Evolutionary conservation across 768 basidiomycete species (phyloP).

Genomic region (Collybia mongolica): DNA sequence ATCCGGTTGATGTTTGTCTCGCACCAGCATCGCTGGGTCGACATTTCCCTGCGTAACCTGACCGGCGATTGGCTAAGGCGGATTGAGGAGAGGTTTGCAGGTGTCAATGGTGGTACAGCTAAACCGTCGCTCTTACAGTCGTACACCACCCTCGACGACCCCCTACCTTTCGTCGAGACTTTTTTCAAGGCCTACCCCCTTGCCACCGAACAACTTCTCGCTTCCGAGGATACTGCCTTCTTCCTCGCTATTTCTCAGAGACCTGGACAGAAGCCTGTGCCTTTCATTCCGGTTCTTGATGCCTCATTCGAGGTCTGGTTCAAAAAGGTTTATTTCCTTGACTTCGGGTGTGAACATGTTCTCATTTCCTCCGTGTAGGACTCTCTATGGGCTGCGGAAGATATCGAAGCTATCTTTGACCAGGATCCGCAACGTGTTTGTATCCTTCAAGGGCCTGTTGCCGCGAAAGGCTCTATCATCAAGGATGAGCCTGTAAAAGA

Average conservation of each 20-base stretch:
- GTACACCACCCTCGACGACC: slow-evolving; percentile 83
- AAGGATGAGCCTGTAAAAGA: slow-evolving; percentile 96
- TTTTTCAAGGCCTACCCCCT: slow-evolving; percentile 88
- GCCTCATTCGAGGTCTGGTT: slow-evolving; percentile 97
- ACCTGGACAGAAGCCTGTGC: slow-evolving; percentile 96
- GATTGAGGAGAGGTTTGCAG: slow-evolving; percentile 93
- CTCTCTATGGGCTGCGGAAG: slow-evolving; percentile 96
- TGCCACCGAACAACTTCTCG: slow-evolving; percentile 82
- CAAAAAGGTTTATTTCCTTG: slow-evolving; percentile 73
- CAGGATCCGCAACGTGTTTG: slow-evolving; percentile 98
- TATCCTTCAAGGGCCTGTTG: slow-evolving; percentile 96
- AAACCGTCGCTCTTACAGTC: slow-evolving; percentile 86
- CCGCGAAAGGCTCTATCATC: slow-evolving; percentile 79
- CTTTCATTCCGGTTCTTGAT: slow-evolving; percentile 96
- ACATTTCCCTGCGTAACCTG: slow-evolving; percentile 86
- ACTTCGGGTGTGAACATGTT: neutral
- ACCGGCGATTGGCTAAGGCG: slow-evolving; percentile 97
- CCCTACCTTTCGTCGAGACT: slow-evolving; percentile 66
- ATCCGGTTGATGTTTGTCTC: slow-evolving; percentile 91
- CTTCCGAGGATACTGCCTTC: slow-evolving; percentile 91
- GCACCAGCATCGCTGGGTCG: slow-evolving; percentile 93
- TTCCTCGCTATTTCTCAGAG: slow-evolving; percentile 96
- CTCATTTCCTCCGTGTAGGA: slow-evolving; percentile 48
- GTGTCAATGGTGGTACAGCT: slow-evolving; percentile 69
- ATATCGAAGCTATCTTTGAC: slow-evolving; percentile 98